Base-by-base conservation (phyloP, 345 rosid genomes). In the Boechera stricta region DNA sequence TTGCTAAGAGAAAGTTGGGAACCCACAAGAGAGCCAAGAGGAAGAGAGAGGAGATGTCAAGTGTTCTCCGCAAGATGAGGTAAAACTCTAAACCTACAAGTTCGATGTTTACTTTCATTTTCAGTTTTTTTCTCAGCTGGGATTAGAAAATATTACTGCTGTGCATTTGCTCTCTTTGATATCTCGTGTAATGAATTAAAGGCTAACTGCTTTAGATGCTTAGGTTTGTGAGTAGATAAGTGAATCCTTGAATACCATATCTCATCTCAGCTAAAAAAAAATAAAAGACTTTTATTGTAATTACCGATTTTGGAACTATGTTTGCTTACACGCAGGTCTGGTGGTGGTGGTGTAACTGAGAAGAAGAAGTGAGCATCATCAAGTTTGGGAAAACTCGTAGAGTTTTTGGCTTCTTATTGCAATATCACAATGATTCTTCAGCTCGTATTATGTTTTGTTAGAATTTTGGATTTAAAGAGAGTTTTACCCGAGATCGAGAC, bases 31-130 rank as follows among this genome's bases (percentile, higher is more conserved):
- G 24, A 21, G 24, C 82, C 45, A 79, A 79, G 82, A 48, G 75
- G 63, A 79, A 79, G 82, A 79, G 82, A 74, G 79, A 79, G 79
- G 82, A 79, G 67, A 79, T 79, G 82, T 79, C 82, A 9, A 69
- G 70, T 12, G 76, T 74, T 79, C 79, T 79, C 79, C 79, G 82
- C 63, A 79, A 79, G 55, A 38, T 48, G 64, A 74, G 82, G 82
- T 79, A 28, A 47, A 28, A 28, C 7, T n/a, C 5, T 0, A 1
- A 0, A 1, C 9, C 9, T 8, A 10, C 41, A 2, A 2, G 5
- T 33, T 13, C 4, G 36, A 24, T 39, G 10, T 1, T 24, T 48
- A 33, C 47, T 36, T 32, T 41, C 52, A 38, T 41, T 26, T 28
- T 21, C 24, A 21, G 24, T 21, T 21, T 21, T 21, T 21, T 21